Evolutionary conservation across 2,329 filamentous ascomycete species (phyloP), one percentile per base, ranked within the genome.

Genomic region (Xylariaceae sp.): DNA sequence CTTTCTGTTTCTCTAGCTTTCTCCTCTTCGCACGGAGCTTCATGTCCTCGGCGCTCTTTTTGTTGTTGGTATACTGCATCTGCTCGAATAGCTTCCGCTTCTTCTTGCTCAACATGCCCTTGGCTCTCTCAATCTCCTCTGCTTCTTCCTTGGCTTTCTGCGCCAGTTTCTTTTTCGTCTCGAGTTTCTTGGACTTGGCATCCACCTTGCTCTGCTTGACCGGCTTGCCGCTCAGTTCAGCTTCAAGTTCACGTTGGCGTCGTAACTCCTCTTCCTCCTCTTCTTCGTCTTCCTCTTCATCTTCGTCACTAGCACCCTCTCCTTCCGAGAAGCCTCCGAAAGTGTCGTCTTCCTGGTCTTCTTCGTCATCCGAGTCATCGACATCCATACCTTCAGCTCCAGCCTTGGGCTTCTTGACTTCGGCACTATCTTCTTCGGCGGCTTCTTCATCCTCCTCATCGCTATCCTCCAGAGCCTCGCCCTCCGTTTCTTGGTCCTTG

Each of bases 51-150:
- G 81, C 84, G 52, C 90, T 90, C 72, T 88, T 86, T 75, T 92
- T 89, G 68, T 83, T 89, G 66, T 96, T 95, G 47, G 81, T 88
- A 67, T 94, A 94, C 59, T 88, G 75, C 87, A 98, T 98, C 71
- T 96, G 92, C 72, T 97, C 92, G 52, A 90, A 84, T 57, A 96
- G 70, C 80, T 96, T 96, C 57, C 92, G 76, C 81, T 97, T 98
- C 78, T 94, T 92, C 65, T 94, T 86, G 64, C 85, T 86, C 72
- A 97, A 82, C 92, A 98, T 98, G 70, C 94, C 92, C 78, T 95
- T 96, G 62, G 87, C 83, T 47, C 90, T 76, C 64, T 95, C 88
- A 42, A 94, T 66, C 55, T 97, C 89, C 64, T 97, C 92, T 3
- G 84, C 81, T 59, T 92, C 85, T 56, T 81, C 74, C 44, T 79